Percentiles rank a stretch among this genome's conserved stretches.
phyloP scores from a whole-genome alignment of 495 filamentous ascomycete genomes.

The Penicillium chermesinum region DNA sequence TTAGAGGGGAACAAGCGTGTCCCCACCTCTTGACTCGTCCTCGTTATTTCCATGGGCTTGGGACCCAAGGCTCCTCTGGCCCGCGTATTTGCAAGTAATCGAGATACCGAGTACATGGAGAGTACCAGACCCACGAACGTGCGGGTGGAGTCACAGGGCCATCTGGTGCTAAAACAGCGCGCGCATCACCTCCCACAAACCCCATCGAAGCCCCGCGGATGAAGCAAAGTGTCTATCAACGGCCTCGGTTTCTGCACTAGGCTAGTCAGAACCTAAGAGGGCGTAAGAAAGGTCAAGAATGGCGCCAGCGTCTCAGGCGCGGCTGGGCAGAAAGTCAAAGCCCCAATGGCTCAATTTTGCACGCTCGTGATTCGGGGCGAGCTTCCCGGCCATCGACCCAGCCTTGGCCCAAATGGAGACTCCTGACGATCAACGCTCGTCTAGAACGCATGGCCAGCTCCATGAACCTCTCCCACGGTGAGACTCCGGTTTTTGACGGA shows the following conservation, averaged over 20 bases:
- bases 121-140: too few relatives aligned
- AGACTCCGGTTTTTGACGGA: background rate
- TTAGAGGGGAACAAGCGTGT: background rate
- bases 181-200: background rate
- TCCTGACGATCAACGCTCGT: background rate
- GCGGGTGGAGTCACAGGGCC: background rate
- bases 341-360: background rate
- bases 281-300: constrained; percentile 6
- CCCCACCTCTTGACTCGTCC: background rate
- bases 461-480: background rate
- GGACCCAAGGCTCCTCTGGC: background rate
- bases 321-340: constrained; percentile 2
- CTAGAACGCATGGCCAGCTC: background rate
- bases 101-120: background rate
- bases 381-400: too few relatives aligned
- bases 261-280: background rate
- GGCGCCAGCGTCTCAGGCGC: constrained; percentile 12
- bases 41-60: background rate
- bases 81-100: background rate
- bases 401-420: background rate
- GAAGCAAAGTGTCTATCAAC: background rate
- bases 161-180: background rate
- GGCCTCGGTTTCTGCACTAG: background rate
- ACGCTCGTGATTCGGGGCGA: too few relatives aligned
- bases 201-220: background rate